phyloP scores from a whole-genome alignment of 441 rosid species.

The Brassica hybrid region DNA sequence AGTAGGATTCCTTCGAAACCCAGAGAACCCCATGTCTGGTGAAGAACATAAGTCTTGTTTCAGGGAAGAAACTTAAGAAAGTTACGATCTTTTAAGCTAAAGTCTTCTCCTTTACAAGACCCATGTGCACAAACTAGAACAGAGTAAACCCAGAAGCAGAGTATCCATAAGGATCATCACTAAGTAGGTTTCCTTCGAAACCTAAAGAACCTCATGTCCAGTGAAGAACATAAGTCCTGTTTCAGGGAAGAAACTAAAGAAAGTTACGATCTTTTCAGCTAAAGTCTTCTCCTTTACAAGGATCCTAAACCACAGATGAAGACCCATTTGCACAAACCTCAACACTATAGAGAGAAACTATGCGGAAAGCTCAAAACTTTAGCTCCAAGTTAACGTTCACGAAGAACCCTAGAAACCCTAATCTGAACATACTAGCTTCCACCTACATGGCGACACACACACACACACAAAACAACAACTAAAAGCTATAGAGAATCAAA shows the following conservation, averaged over 20 bases:
- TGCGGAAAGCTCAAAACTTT: background rate
- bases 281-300: background rate
- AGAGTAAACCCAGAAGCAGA: no score
- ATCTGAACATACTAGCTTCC: constrained; percentile 21
- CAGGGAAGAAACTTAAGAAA: no score
- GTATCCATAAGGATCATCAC: no score
- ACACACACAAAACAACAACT: background rate
- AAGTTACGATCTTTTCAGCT: background rate
- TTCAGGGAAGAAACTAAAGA: no score
- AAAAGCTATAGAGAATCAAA: background rate
- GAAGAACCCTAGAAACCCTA: constrained; percentile 5
- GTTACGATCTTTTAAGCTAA: background rate
- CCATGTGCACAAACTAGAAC: no score
- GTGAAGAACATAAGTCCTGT: no score
- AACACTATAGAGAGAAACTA: background rate
- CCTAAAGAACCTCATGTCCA: no score
- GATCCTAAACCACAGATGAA: background rate
- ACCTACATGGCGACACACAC: background rate
- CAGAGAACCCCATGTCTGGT: background rate
- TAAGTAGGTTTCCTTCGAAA: no score
- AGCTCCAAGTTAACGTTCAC: background rate
- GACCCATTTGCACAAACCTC: background rate
- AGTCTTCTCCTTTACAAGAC: background rate
- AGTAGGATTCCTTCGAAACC: background rate
- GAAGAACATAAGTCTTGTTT: background rate